A percentile compares a stretch with the other conserved stretches of the same genome.
phyloP scores from a whole-genome alignment of 169 alveolate genomes.

The Eimeria acervulina region DNA sequence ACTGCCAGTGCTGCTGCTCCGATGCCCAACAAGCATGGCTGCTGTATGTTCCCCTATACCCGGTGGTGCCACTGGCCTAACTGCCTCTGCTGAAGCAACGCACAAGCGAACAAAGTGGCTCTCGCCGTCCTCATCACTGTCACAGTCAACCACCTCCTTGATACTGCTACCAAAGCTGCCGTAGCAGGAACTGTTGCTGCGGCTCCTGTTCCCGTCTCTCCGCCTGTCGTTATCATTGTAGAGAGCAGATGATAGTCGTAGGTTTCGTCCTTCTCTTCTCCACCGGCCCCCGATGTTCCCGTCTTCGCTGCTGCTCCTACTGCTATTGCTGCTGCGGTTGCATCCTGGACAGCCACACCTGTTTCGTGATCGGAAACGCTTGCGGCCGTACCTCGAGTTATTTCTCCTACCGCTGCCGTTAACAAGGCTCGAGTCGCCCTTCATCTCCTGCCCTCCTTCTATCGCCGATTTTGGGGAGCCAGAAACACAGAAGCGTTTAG shows the following conservation, averaged over 20 bases:
- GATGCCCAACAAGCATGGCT: neutral
- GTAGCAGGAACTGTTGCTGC: constrained; percentile 5
- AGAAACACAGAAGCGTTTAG: neutral
- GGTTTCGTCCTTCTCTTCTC: neutral
- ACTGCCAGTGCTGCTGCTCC: neutral
- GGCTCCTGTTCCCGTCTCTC: neutral
- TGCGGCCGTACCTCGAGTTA: neutral
- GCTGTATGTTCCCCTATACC: neutral
- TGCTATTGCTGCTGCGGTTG: neutral
- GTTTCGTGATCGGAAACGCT: neutral
- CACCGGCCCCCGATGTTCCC: neutral
- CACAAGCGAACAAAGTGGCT: neutral
- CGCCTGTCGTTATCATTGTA: neutral
- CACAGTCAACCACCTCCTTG: constrained; percentile 44
- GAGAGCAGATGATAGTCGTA: neutral
- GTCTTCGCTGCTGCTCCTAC: neutral
- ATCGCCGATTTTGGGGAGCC: neutral
- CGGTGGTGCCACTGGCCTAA: neutral
- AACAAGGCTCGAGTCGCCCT: neutral
- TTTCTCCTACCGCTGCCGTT: neutral
- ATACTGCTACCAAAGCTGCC: neutral
- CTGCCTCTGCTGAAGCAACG: constrained; percentile 31
- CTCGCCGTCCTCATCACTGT: constrained; percentile 42
- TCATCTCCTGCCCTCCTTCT: neutral
- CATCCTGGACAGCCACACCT: neutral